A percentile compares a stretch with the other conserved stretches of the same genome.
phyloP scores from a whole-genome alignment of 2,329 filamentous ascomycete species.

The Penicillium palitans region DNA sequence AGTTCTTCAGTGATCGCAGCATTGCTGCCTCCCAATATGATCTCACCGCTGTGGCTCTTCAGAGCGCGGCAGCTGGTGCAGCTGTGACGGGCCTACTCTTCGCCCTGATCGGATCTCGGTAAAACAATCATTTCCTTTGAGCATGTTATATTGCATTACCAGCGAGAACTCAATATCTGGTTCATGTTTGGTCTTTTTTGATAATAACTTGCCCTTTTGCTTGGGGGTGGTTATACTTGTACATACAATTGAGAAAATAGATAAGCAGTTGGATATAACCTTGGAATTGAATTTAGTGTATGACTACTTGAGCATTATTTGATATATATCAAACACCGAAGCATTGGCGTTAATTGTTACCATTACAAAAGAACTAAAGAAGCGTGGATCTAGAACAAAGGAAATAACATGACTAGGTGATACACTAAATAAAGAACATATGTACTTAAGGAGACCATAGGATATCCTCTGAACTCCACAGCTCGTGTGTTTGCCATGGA shows the following conservation, averaged over 20 bases:
- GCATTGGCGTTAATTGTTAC: background rate
- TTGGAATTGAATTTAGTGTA: constrained; percentile 15
- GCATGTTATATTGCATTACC: constrained; percentile 10
- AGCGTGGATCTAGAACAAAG: constrained; percentile 21
- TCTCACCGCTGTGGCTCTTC: constrained; percentile 66
- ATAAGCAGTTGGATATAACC: constrained; percentile 12
- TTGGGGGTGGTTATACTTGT: constrained; percentile 14
- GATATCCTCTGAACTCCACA: constrained; percentile 12
- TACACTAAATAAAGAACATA: constrained; percentile 31
- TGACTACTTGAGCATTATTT: constrained; percentile 6
- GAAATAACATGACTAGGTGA: constrained; percentile 34
- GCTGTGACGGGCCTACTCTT: constrained; percentile 57
- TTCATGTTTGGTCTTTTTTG: constrained; percentile 3
- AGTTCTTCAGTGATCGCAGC: constrained; percentile 66
- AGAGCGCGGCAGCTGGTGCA: constrained; percentile 68
- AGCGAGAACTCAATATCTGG: background rate
- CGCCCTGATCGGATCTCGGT: constrained; percentile 51
- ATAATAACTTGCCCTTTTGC: constrained; percentile 6
- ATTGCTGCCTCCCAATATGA: constrained; percentile 68
- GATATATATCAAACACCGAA: background rate
- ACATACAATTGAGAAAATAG: constrained; percentile 23
- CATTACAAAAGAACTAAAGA: background rate
- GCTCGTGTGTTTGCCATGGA: constrained; percentile 13
- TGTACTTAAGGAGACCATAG: constrained; percentile 26
- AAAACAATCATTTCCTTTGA: constrained; percentile 13